phyloP scores from a whole-genome alignment of 1,139 yeast species.

The Geotrichum phurueaensis region DNA sequence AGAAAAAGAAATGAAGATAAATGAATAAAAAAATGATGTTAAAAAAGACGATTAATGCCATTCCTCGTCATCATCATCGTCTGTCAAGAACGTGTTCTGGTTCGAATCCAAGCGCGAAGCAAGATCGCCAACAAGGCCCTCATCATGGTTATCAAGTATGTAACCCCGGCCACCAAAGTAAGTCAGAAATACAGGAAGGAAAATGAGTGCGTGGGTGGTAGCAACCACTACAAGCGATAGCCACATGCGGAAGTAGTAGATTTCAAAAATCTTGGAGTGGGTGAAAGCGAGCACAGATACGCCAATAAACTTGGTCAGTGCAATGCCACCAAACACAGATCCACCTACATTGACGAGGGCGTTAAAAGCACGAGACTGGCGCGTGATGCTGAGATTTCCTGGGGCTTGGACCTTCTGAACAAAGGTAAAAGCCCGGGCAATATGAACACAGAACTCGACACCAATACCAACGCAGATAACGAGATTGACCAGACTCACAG shows the following conservation, averaged over 20 bases:
- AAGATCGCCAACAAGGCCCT: slow-evolving; percentile 31
- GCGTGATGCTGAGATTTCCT: not conserved
- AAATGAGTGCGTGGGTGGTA: slow-evolving; percentile 67
- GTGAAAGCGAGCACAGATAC: slow-evolving; percentile 83
- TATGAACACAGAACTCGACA: slow-evolving; percentile 87
- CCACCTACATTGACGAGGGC: slow-evolving; percentile 77
- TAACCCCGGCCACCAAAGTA: slow-evolving; percentile 56
- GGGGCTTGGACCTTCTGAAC: slow-evolving; percentile 26
- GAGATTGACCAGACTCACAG: slow-evolving; percentile 81
- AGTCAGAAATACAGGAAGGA: slow-evolving; percentile 70
- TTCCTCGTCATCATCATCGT: slow-evolving; percentile 8
- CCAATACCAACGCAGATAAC: slow-evolving; percentile 87
- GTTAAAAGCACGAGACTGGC: slow-evolving; percentile 45
- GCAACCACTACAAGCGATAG: slow-evolving; percentile 71
- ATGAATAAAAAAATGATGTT: not conserved
- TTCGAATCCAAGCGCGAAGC: slow-evolving; percentile 25
- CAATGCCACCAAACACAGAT: slow-evolving; percentile 83
- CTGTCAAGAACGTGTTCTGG: slow-evolving; percentile 1
- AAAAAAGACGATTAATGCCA: not conserved
- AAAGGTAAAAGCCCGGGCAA: slow-evolving; percentile 69
- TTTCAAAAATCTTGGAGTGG: slow-evolving; percentile 75
- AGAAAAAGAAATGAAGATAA: not conserved
- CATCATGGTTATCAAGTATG: slow-evolving; percentile 34
- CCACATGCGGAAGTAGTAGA: slow-evolving; percentile 96
- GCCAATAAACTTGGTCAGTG: slow-evolving; percentile 83